Evolutionary conservation across 306 rosid genomes (phyloP), one percentile per base, ranked within the genome.

Genomic region (Carpinus fangiana): DNA sequence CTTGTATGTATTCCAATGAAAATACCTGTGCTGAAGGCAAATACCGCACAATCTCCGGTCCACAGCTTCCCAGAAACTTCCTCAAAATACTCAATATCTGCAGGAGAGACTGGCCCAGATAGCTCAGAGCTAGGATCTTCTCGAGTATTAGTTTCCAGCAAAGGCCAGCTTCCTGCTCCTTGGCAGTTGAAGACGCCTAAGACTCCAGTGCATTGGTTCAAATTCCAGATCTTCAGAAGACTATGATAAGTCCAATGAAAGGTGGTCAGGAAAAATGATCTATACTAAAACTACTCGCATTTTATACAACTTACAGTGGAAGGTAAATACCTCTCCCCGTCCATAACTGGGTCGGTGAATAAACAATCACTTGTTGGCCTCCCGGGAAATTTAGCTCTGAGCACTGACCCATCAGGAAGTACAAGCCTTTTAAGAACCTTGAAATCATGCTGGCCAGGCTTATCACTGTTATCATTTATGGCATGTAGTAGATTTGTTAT

Each of bases 101-200:
- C 54, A 55, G 83, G 81, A 41, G 85, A 75, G 54, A 71, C 83
- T 48, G 47, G n/a, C 52, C 59, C 88, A 20, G 88, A 77, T 36
- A 85, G 48, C 59, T 65, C 75, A 21, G 65, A 59, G 65, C 51
- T 34, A 20, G 7, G 67, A 48, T 74, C 41, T 28, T 18, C 66
- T 41, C 56, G 78, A 74, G 51, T 74, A 18, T 21, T 38, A 1
- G 55, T 62, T 56, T 78, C 76, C 59, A 69, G 26, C 46, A 82
- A 79, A 36, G 83, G 86, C 82, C 86, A 79, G 3, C 17, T 74
- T 70, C 86, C 86, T 21, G 82, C 86, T 67, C 86, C 89, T 77
- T 86, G 89, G 84, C 89, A 86, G 67, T 86, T 86, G 82, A 79
- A 86, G 51, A 86, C 70, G 50, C 89, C 89, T 67, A 86, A 21